Base-by-base conservation (phyloP, 192 early-diverging fungal species). In the Backusella tuberculispora region DNA sequence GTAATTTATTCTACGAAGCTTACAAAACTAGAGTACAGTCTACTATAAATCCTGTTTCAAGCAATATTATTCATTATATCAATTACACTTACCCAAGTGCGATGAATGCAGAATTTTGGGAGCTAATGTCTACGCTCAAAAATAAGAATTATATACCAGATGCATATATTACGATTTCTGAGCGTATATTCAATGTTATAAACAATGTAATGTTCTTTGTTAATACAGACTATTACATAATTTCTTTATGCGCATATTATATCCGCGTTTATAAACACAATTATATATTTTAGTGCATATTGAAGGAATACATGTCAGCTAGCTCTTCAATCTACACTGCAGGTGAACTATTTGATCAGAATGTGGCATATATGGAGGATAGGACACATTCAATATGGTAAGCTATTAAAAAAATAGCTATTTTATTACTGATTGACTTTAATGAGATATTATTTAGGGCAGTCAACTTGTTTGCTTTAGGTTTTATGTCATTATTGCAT, bases 261-360 rank as follows among this genome's bases (percentile, higher is more conserved):
- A 13, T 17, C 21, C 19, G 24, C 21, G 21, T 21, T 26, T 56
- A 29, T 70, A 8, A 14, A 17, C 38, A 56, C 38, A 60, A 24
- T 19, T 53, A 9, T 53, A 9, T 24, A 43, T 44, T 70, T 4
- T 43, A 76, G 74, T 47, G 67, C 5, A 69, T 70, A 17, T 40
- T 70, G 21, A 76, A 76, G 13, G 74, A 68, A 6, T 72, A 77
- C 47, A 17, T 77, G n/a, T 60, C 41, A 12, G 14, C 40, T 9
- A 53, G 38, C 19, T 66, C 60, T 44, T 56, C 68, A 3, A 8
- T 77, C 4, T 77, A 72, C 66, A 72, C 69, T 24, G 26, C 63
- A 37, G 56, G 69, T 40, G 70, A 65, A 14, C 19, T 77, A 64
- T 72, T 71, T 72, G 70, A 72, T 38, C 76, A 77, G 45, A 48